phyloP scores from a whole-genome alignment of 1,139 yeast species.

The Scheffersomyces insectosa region DNA sequence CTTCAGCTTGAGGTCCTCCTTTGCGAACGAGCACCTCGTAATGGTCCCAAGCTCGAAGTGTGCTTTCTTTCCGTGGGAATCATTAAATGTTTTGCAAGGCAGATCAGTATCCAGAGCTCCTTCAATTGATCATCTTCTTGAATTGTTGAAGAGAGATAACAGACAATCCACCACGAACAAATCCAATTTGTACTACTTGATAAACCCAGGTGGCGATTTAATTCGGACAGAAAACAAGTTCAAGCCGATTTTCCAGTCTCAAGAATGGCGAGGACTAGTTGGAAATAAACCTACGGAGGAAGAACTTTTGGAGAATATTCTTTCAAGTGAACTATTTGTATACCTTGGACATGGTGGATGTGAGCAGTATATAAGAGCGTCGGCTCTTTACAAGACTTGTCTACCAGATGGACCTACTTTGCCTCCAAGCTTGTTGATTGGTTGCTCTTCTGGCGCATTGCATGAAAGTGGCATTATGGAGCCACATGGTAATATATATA shows the following conservation, averaged over 20 bases:
- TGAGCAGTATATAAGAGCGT: slow-evolving; percentile 65
- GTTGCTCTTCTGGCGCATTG: slow-evolving; percentile 86
- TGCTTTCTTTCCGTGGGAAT: slow-evolving; percentile 85
- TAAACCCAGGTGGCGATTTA: slow-evolving; percentile 85
- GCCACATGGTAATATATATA: slow-evolving; percentile 74
- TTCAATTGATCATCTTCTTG: slow-evolving; percentile 51
- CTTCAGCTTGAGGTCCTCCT: slow-evolving; percentile 17
- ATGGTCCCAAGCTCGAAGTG: slow-evolving; percentile 68
- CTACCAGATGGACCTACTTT: slow-evolving; percentile 27
- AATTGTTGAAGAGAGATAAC: slow-evolving; percentile 29
- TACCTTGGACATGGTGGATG: slow-evolving; percentile 97
- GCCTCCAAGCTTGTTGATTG: slow-evolving; percentile 78
- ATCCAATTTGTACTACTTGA: slow-evolving; percentile 51
- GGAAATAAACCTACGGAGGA: slow-evolving; percentile 61
- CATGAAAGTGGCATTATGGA: slow-evolving; percentile 61
- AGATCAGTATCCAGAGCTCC: slow-evolving; percentile 77
- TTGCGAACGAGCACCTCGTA: slow-evolving; percentile 53
- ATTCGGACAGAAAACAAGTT: slow-evolving; percentile 66
- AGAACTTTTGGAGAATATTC: slow-evolving; percentile 36
- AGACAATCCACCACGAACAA: slow-evolving; percentile 7
- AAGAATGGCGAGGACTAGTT: slow-evolving; percentile 56
- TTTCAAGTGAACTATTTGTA: slow-evolving; percentile 54
- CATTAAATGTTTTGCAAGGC: slow-evolving; percentile 54
- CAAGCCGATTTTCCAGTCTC: slow-evolving; percentile 37
- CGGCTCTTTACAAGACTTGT: slow-evolving; percentile 25